Evolutionary conservation across 2,329 filamentous ascomycete genomes (phyloP), one percentile per base, ranked within the genome.

Genomic region (Emmonsiellopsis sp.): DNA sequence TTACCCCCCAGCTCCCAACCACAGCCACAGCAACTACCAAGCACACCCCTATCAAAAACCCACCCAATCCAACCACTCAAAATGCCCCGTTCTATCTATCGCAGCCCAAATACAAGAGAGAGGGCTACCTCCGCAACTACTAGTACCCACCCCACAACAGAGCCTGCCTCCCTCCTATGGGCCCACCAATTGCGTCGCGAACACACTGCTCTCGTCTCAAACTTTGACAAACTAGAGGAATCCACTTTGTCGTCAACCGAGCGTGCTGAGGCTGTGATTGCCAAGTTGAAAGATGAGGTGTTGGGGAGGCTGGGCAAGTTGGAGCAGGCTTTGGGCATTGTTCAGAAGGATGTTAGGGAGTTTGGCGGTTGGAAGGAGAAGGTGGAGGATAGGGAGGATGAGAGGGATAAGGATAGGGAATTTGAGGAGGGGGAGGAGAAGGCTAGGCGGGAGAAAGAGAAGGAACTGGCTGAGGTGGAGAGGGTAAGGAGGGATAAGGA

Each of bases 101-200:
- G 21, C 21, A 27, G 21, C 5, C 21, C 21, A 27, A 27, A 27
- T 27, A 27, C 21, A 27, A 27, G 21, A 1, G 21, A 27, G 21
- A 3, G 21, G 3, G 21, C 21, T 27, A 27, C 21, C 21, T 27
- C 21, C 21, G 5, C 21, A 27, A 27, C 21, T 27, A 27, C 17
- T 17, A 17, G 17, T 17, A 17, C 21, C 21, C 21, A 27, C 21
- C 21, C 21, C 5, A 27, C 21, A 27, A 27, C 21, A 27, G 21
- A 27, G 5, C 58, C 54, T 2, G 40, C 43, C 11, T 60, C 65
- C 6, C 60, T 71, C 21, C 67, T 72, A 49, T 71, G 68, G 69
- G 67, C 65, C 5, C 63, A 70, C 56, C 63, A 71, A 51, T 60
- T 71, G n/a, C 67, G 65, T 14, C 68, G 67, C 17, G 66, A 70